Evolutionary conservation across 1,139 yeast genomes (phyloP), one percentile per base, ranked within the genome.

Genomic region (Pichia sp.): DNA sequence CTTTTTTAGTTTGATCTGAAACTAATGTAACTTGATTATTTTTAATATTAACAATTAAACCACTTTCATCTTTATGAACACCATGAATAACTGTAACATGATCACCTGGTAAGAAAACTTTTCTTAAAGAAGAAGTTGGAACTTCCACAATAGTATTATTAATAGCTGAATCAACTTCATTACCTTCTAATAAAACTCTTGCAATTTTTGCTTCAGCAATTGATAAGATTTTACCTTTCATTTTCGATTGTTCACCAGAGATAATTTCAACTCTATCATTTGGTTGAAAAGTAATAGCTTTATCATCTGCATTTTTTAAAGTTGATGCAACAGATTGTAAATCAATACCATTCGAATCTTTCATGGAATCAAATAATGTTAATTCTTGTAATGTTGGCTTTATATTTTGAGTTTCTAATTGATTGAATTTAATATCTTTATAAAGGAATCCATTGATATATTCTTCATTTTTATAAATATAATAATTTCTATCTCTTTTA

Each of bases 11-110:
- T 65, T 89, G 89, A 61, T 92, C 96, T 49, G 95, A 85, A 52
- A 92, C 78, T 54, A 94, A 74, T 0, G 95, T 86, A 22, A 90
- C 97, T 40, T 87, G 84, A 58, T 90, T 96, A 40, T 84, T 87
- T 42, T 78, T 77, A 35, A 87, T 78, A 52, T 80, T 76, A 40
- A 94, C 90, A 42, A 92, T 96, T 68, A 92, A 76, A 66, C 98
- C 98, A 26, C 96, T 87, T 60, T 90, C 97, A 58, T 90, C 97
- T 45, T 80, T 73, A 63, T 87, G 95, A 60, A 84, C 87, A 59
- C 98, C 98, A 60, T 83, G 87, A 39, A 87, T 78, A 29, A 92
- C 95, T 49, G 96, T 81, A 16, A 94, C 96, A 62, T 92, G 97
- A 64, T 92, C 98, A 72, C 98, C 98, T 43, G 89, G 80, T 43